Evolutionary conservation across 805 yeast species (phyloP), one percentile per base, ranked within the genome.

Genomic region (Priceomyces melissophilus): DNA sequence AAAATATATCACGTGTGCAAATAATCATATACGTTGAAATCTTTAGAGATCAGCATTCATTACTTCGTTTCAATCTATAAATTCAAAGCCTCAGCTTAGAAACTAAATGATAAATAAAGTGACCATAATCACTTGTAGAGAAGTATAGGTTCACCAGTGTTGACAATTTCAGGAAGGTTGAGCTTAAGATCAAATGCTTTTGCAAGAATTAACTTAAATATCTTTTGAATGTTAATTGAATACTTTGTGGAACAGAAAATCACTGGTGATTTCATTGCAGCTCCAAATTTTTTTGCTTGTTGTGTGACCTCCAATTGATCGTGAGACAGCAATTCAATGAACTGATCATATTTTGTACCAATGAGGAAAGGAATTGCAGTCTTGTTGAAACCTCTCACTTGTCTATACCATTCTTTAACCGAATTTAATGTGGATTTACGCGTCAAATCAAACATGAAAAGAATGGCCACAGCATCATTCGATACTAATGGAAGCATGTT

Each of bases 401-500:
- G 95, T 45, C 95, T 71, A 59, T 89, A 91, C 99, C 98, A 91
- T 54, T 89, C 96, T 57, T 87, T 87, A 40, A 91, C 75, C n/a
- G 90, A 83, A 56, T 84, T 85, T 39, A 91, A 71, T 0, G 96
- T 87, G 20, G 89, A 79, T 47, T 85, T 87, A 35, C 96, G 73
- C 1, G 96, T 87, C 43, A 91, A 67, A 63, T 91, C 98, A 69
- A 69, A 91, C 82, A 87, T 81, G 54, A 90, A 89, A 32, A 91
- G 70, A 17, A 91, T 79, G 1, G 96, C 96, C 10, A 89, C 93
- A 0, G 98, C 93, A 46, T 90, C 97, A 48, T 84, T 81, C 11
- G 95, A 84, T 10, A 91, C 96, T 42, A 91, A 70, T 15, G 97
- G 96, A 30, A 93, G 69, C 99, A 91, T 91, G 60, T 91, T 91